Evolutionary conservation across 2,329 filamentous ascomycete genomes (phyloP).

Genomic region (Ciborinia camelliae): DNA sequence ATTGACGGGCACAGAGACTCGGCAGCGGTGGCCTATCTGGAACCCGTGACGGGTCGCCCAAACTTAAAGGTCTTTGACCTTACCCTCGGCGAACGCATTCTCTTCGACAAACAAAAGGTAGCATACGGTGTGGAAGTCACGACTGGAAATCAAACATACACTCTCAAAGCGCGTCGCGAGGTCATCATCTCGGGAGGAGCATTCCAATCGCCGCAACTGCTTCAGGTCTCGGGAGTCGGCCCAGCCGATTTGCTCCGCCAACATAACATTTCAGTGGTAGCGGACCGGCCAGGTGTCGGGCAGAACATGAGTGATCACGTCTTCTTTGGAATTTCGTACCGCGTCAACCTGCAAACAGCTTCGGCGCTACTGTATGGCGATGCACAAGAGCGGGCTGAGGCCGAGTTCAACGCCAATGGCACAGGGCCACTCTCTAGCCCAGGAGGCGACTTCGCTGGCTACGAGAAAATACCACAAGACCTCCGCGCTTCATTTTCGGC

Average conservation of each 20-base stretch:
- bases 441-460: slow-evolving; percentile 4
- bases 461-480: slow-evolving; percentile 21
- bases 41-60: background rate
- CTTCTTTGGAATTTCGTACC: slow-evolving; percentile 16
- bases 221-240: background rate
- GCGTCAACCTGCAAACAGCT: slow-evolving; percentile 13
- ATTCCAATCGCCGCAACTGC: background rate
- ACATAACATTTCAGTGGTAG: slow-evolving; percentile 42
- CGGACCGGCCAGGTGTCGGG: slow-evolving; percentile 48
- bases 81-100: too few species aligned
- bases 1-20: too few species aligned
- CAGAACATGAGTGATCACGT: slow-evolving; percentile 40
- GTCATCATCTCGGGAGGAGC: too few species aligned
- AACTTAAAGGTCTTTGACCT: too few species aligned
- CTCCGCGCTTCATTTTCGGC: background rate
- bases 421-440: slow-evolving; percentile 10
- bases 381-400: background rate
- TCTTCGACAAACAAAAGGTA: too few species aligned
- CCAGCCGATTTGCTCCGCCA: too few species aligned
- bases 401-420: background rate
- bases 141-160: too few species aligned
- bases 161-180: too few species aligned
- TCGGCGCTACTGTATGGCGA: slow-evolving; percentile 2
- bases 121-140: too few species aligned
- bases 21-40: too few species aligned